Conservation (phyloP, 2,329 filamentous ascomycete species). For the Metarhizium sp. region DNA sequence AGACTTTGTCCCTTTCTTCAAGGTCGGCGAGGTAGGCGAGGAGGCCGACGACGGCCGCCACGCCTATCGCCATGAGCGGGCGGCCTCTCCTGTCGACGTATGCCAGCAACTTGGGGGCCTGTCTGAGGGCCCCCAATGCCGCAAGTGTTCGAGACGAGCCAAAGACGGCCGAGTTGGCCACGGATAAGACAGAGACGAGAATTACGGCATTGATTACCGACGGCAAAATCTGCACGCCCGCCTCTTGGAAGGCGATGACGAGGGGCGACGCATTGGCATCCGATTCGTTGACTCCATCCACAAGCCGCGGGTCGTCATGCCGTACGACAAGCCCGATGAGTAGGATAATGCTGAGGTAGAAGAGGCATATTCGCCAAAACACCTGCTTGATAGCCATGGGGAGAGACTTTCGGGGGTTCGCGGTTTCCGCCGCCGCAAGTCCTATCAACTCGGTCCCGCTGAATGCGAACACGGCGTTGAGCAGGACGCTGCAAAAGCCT, state of each 20-base stretch:
- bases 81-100: slow-evolving; percentile 73
- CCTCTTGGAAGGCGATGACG: slow-evolving; percentile 8
- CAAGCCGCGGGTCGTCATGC: slow-evolving; percentile 11
- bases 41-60: slow-evolving; percentile 56
- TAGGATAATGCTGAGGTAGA: slow-evolving; percentile 13
- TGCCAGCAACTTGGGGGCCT: slow-evolving; percentile 27
- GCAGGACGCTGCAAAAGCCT: slow-evolving; percentile 13
- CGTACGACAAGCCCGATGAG: slow-evolving; percentile 13
- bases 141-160: slow-evolving; percentile 80
- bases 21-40: slow-evolving; percentile 61
- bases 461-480: slow-evolving; percentile 12
- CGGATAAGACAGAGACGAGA: slow-evolving; percentile 35
- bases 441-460: slow-evolving; percentile 15
- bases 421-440: slow-evolving; percentile 14
- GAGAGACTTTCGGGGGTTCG: slow-evolving; percentile 14
- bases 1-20: slow-evolving; percentile 47
- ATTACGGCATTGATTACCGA: slow-evolving; percentile 47
- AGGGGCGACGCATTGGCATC: slow-evolving; percentile 7
- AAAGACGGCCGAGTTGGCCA: slow-evolving; percentile 79
- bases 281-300: slow-evolving; percentile 1
- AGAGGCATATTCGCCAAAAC: slow-evolving; percentile 14
- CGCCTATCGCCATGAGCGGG: slow-evolving; percentile 56
- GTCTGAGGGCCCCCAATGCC: slow-evolving; percentile 71
- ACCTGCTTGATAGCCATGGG: slow-evolving; percentile 16
- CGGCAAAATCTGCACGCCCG: slow-evolving; percentile 6